Percentiles rank a stretch among this genome's conserved stretches.
Evolutionary conservation across 2,329 filamentous ascomycete species (phyloP).

Genomic region (Diaporthe velutina): DNA sequence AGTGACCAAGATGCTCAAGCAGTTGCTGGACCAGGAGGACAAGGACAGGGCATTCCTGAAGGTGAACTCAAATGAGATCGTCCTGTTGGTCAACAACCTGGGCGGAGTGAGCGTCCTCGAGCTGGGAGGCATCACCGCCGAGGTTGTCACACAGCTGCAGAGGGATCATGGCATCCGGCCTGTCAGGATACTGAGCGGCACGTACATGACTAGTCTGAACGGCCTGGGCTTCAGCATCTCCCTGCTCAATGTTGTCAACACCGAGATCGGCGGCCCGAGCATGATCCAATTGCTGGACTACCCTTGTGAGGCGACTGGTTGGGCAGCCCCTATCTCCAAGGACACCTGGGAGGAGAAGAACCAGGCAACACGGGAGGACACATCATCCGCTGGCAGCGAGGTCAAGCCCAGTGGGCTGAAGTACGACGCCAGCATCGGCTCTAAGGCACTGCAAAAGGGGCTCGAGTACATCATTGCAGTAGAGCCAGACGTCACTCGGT

Average conservation of each 20-base stretch:
- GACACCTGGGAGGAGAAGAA: conserved; percentile 74
- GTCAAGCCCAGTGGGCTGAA: conserved; percentile 61
- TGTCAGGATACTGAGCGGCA: conserved; percentile 75
- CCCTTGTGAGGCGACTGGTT: conserved; percentile 77
- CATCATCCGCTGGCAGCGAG: conserved; percentile 47
- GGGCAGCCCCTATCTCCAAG: conserved; percentile 73
- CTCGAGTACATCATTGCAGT: conserved; percentile 73
- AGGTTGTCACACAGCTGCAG: conserved; percentile 74
- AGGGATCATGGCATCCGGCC: conserved; percentile 70
- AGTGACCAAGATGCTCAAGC: conserved; percentile 75
- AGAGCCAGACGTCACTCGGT: conserved; percentile 79
- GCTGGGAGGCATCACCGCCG: conserved; percentile 77
- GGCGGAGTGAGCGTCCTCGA: conserved; percentile 81
- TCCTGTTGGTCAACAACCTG: conserved; percentile 81
- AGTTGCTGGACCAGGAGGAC: conserved; percentile 76
- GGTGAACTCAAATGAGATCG: conserved; percentile 73
- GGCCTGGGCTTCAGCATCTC: conserved; percentile 82
- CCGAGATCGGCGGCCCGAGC: conserved; percentile 69
- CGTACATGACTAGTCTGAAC: conserved; percentile 85
- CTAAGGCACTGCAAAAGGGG: conserved; percentile 66
- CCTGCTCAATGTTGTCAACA: conserved; percentile 73
- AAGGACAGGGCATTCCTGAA: conserved; percentile 78
- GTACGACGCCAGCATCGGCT: conserved; percentile 65
- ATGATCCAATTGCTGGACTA: conserved; percentile 80
- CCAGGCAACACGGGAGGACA: conserved; percentile 58